Base-by-base conservation (phyloP, 768 basidiomycete genomes). In the Mycena floridula region DNA sequence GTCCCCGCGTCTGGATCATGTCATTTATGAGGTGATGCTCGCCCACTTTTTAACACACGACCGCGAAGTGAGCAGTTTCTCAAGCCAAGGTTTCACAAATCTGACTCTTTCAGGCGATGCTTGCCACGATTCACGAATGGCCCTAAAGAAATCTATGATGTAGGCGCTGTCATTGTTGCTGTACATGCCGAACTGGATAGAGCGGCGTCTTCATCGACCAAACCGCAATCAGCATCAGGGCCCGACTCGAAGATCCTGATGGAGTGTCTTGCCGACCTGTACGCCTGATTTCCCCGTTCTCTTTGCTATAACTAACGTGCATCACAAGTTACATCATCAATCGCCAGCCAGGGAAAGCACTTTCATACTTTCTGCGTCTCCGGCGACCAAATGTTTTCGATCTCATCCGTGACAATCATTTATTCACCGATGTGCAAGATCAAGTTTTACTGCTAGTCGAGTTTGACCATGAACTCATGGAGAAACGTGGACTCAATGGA, bases 1-100 rank as follows among this genome's bases (percentile, higher is more conserved):
- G 30, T 66, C 78, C 4, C 95, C 94, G 0, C 82, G 81, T 42
- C 74, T 98, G 9, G 80, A 83, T 27, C 82, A 82, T 53, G 59
- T 93, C 23, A 88, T 95, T 3, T 99, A 98, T 61, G 94, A 95
- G 61, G 91, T 97, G 87, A 81, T 98, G 36, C 74, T 99, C 6
- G 91, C 82, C 0, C 78, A 96, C 59, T 88, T 91, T 61, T 64
- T 98, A 22, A 70, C 77, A 3, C 79, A 89, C 43, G 89, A 97
- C 59, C 77, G 76, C 57, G 63, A 73, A 58, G 92, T 89, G 54
- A 27, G 71, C 46, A 8, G 3, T 25, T 7, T 45, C 44, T 13
- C 37, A 5, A 40, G 20, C 11, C 11, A 11, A 35, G 12, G 7
- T 27, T 35, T 42, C 48, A n/a, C n/a, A 54, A 16, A 50, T 32